phyloP scores from a whole-genome alignment of 148 eudicot genomes.

The Nepenthes mirabilis region DNA sequence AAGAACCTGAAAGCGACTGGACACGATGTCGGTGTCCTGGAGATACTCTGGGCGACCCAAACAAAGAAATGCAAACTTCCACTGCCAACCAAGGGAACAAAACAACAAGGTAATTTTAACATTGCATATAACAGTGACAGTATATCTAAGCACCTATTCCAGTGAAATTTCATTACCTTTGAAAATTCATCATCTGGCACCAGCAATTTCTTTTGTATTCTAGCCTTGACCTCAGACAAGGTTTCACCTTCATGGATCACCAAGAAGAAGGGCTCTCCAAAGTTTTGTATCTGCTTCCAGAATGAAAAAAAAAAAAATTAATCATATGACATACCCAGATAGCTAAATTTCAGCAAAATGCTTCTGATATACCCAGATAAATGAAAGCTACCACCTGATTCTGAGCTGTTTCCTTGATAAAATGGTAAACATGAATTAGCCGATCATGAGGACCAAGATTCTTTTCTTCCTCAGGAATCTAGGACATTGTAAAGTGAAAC shows the following conservation, averaged over 20 bases:
- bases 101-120: neutral
- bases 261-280: slow-evolving; percentile 87
- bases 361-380: neutral
- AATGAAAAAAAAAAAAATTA: neutral
- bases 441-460: slow-evolving; percentile 74
- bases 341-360: neutral
- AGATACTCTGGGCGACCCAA: slow-evolving; percentile 71
- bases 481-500: slow-evolving; percentile 3
- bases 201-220: slow-evolving; percentile 79
- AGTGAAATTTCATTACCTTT: slow-evolving; percentile 28
- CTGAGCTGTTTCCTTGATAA: slow-evolving; percentile 68
- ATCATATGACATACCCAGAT: neutral
- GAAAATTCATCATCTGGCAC: slow-evolving; percentile 84
- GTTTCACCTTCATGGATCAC: slow-evolving; percentile 86
- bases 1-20: slow-evolving; percentile 47
- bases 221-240: slow-evolving; percentile 60
- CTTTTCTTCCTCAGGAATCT: slow-evolving; percentile 94
- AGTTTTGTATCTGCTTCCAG: slow-evolving; percentile 70
- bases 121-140: neutral
- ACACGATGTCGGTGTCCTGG: slow-evolving; percentile 52
- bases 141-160: too few species aligned
- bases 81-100: slow-evolving; percentile 25
- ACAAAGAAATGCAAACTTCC: slow-evolving; percentile 64
- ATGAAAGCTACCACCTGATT: slow-evolving; percentile 48
- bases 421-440: slow-evolving; percentile 78